Base-by-base conservation (phyloP, 805 yeast genomes). In the Metschnikowia kofuensis region DNA sequence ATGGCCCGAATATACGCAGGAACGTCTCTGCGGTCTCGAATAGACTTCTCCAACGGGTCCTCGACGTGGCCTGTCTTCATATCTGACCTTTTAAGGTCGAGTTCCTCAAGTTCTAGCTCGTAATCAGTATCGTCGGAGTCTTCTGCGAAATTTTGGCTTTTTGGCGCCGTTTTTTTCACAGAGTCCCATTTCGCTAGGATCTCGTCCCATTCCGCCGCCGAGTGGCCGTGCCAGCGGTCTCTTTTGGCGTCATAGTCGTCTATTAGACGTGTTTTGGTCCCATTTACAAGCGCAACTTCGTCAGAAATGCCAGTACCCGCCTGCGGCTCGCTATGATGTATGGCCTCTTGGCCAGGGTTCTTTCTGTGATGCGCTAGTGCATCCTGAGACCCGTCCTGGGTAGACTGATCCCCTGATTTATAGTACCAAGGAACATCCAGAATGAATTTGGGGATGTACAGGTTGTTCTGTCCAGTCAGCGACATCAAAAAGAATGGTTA, bases 181-280 rank as follows among this genome's bases (percentile, higher is more conserved):
- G 53, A 59, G 46, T 74, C 70, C 79, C 85, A 79, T 40, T 69
- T 68, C 44, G 66, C 62, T 6, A 82, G 56, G 30, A 78, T 76
- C 11, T 73, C 67, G 42, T 75, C 77, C 70, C 86, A 87, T 45
- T 85, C 89, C 10, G 72, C 69, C 1, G 80, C 74, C 40, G 85
- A 83, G 61, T 81, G 87, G 0, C 96, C 96, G 60, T 79, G 85
- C 96, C 94, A 88, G 50, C 89, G 72, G 65, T 88, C 96, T 50
- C 90, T 68, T 53, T 84, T 85, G 10, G 83, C 77, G 58, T 87
- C 95, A 76, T 83, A 88, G 40, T 76, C 78, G 28, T 65, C 68
- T 2, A 45, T 67, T 42, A 59, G 64, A 40, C 53, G 48, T 7
- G 43, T 65, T 62, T 44, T 39, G 15, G 50, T 40, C 7, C 56